Evolutionary conservation across 2,329 filamentous ascomycete genomes (phyloP), one percentile per base, ranked within the genome.

Genomic region (Fusarium sp.): DNA sequence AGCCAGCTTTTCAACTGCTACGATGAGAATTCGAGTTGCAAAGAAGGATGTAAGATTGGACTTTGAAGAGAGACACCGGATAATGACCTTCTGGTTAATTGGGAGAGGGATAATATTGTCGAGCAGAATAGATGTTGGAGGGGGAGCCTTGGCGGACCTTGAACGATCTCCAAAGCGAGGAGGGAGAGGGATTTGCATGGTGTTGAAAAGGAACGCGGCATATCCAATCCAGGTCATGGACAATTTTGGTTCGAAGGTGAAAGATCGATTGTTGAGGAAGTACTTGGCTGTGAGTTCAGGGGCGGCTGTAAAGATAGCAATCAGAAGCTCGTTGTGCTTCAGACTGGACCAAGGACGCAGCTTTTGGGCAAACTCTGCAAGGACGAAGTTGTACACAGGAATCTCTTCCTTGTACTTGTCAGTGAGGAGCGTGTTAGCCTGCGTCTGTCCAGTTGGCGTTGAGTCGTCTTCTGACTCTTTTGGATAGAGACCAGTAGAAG

Each of bases 171-270:
- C 93, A 74, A 95, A 93, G 62, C 86, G 87, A 25, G 82, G 76
- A 3, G 94, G 94, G 3, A 97, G 82, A 2, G 90, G 88, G 35
- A 96, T 82, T 58, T 90, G 87, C 45, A 97, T 88, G 2, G 90
- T 88, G 63, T 91, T 92, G 78, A 96, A 97, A 7, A 99, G 81
- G 65, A 98, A 93, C 0, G 94, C 89, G 0, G 94, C 93, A 76
- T 96, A 97, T 41, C 95, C 94, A 70, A 98, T 92, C 96, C 96
- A 99, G 0, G 94, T 96, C 44, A 94, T 90, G 4, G 94, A 96
- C 7, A 96, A 84, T 75, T 97, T 98, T 0, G 96, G 94, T 41
- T 98, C 94, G 66, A 97, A 93, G 0, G 90, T 88, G 73, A 98
- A 96, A 54, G 90, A 87, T 62, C 87, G 89, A 75, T 93, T 94